Conservation (phyloP, 495 filamentous ascomycete species). For the Xylaria flabelliformis region DNA sequence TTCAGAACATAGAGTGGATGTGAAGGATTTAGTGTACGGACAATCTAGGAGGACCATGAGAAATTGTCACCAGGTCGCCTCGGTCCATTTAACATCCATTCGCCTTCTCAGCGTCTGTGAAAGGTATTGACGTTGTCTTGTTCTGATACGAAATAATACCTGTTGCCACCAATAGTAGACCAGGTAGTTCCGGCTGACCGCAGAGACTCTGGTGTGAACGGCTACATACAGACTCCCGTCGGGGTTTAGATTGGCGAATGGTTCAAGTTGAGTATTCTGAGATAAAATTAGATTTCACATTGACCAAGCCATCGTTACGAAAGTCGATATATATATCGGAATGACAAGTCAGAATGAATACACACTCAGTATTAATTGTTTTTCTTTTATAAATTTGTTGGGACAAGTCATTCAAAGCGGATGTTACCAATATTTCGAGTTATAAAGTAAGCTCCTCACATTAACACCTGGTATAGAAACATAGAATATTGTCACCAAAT, state of each 20-base stretch:
- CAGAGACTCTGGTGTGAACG: slow-evolving; percentile 10
- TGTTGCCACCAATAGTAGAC: not conserved
- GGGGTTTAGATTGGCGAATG: slow-evolving; percentile 12
- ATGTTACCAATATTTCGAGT: not conserved
- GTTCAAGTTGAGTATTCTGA: slow-evolving; percentile 5
- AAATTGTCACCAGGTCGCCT: not conserved
- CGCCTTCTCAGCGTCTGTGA: not conserved
- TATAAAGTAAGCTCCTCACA: not conserved
- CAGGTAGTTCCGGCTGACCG: not conserved
- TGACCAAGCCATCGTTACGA: not conserved
- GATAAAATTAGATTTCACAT: not conserved
- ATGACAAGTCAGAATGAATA: not conserved
- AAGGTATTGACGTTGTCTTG: not conserved
- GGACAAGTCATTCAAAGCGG: slow-evolving; percentile 19
- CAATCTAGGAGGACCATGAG: not conserved
- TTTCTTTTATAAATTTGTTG: not conserved
- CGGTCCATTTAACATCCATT: slow-evolving; percentile 2
- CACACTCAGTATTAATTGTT: not conserved
- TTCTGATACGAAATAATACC: not conserved
- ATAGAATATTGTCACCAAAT: not conserved
- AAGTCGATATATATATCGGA: not conserved
- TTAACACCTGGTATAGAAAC: not conserved
- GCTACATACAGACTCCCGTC: slow-evolving; percentile 21
- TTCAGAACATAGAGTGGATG: slow-evolving; percentile 32
- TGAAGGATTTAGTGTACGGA: slow-evolving; percentile 21